Evolutionary conservation across 2,329 filamentous ascomycete genomes (phyloP).

Genomic region (Diplodia intermedia): DNA sequence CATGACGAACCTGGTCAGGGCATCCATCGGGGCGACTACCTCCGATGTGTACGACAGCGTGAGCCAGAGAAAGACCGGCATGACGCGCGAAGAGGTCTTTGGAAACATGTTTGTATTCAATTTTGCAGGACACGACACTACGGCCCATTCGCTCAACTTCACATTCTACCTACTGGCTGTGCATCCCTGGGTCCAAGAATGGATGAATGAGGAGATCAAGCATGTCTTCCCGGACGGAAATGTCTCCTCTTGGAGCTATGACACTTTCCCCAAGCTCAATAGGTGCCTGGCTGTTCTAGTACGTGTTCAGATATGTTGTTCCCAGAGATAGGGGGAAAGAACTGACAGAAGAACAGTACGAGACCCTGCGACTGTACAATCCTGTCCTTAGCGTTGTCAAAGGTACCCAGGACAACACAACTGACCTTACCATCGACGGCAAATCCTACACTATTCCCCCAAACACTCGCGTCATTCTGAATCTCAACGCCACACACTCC

Average conservation of each 20-base stretch:
- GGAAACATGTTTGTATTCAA: conserved; percentile 60
- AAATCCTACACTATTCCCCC: conserved; percentile 32
- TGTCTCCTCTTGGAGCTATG: conserved; percentile 45
- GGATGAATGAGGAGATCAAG: conserved; percentile 52
- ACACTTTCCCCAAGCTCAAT: conserved; percentile 51
- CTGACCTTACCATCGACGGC: conserved; percentile 6
- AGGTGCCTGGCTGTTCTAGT: conserved; percentile 49
- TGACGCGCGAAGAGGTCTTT: conserved; percentile 52
- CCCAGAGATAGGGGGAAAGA: no score
- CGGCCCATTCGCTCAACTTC: conserved; percentile 55
- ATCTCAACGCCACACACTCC: conserved; percentile 41
- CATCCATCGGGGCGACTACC: background rate
- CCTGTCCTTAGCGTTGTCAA: conserved; percentile 44
- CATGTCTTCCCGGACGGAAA: conserved; percentile 33
- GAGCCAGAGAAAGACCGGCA: background rate
- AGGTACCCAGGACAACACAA: conserved; percentile 37
- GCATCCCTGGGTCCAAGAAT: conserved; percentile 55
- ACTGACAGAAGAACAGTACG: conserved; percentile 48
- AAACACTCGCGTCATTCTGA: conserved; percentile 34
- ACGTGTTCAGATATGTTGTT: no score
- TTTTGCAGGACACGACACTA: conserved; percentile 61
- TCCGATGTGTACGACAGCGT: background rate
- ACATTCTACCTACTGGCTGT: conserved; percentile 54
- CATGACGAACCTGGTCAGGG: conserved; percentile 30
- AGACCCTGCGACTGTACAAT: conserved; percentile 53